Base-by-base conservation (phyloP, 768 basidiomycete genomes). In the Leucocoprinus birnbaumii region DNA sequence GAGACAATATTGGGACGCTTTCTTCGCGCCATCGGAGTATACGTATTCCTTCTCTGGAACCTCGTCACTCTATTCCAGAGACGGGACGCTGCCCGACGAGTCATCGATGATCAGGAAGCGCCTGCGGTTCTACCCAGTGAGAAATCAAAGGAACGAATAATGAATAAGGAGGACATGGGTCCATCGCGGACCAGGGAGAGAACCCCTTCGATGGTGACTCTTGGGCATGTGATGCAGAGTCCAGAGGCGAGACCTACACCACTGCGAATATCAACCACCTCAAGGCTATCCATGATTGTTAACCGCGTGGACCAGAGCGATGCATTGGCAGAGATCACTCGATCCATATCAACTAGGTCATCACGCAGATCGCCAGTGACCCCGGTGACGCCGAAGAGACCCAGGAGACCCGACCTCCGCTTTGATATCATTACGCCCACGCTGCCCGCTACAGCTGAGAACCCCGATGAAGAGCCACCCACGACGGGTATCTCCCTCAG, bases 1-100 rank as follows among this genome's bases (percentile, higher is more conserved):
- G 89, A 91, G 68, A 80, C 80, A 5, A 73, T 75, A 9, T 69
- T 87, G 1, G 89, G 89, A n/a, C 83, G 85, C 44, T 80, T 90
- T 60, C 71, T 80, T 53, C 79, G 83, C 60, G 84, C 83, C 13
- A 67, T 84, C 31, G 84, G 87, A 62, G 60, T 84, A 21, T 91
- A 84, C 62, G 74, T 84, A 41, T 67, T 86, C 42, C 72, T 86
- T 53, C 66, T 88, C n/a, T 81, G 78, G 63, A 68, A 76, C 56
- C 78, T 87, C 57, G 71, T 86, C 48, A 61, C 68, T 31, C 68
- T 76, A n/a, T 74, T 77, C 56, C 67, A 70, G 25, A 21, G 18
- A 11, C n/a, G 48, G 8, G 19, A n/a, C 24, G 21, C 21, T 26
- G 19, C 27, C 22, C 48, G 37, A n/a, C 14, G 16, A n/a, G 19